Evolutionary conservation across 176 grass and related monocot genomes (phyloP), one percentile per base, ranked within the genome.

Genomic region (Avena atlantica): DNA sequence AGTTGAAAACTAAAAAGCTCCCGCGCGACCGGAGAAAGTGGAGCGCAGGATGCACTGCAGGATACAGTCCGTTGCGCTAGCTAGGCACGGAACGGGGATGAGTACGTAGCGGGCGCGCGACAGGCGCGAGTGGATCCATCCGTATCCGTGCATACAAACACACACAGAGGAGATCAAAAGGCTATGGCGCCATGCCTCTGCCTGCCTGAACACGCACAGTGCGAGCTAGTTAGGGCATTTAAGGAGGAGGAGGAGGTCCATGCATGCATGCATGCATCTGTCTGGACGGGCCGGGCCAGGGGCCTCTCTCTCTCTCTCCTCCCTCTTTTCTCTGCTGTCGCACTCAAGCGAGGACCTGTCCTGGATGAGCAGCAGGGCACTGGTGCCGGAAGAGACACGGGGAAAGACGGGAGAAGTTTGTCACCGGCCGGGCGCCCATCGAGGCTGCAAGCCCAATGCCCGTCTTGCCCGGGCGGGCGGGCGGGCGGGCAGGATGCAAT

Each of bases 311-410:
- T n/a, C 20, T 34, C 37, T 40, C 37, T 6, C 37, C 4, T 34
- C 55, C 45, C 47, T 72, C 64, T 85, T 85, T 27, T 86, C 72
- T 86, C 64, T 88, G 70, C 44, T 83, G 86, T 88, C 90, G 86
- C 86, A 82, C 78, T 91, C 90, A 72, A 86, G n/a, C 72, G 77
- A 87, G 85, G 82, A 88, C 86, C 61, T 62, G 86, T 81, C 60
- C 82, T 80, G 72, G 53, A 83, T 76, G 78, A 70, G 61, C 78
- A 82, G 77, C 61, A 55, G 44, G 42, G 63, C 23, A 78, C 90
- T 82, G 83, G 47, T 64, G 71, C 3, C 25, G 83, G 78, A 86
- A 66, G 81, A 64, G 90, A 91, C 90, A 88, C 62, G 52, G 78
- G 63, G 44, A 85, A 88, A 58, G 72, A 66, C 63, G 13, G 25